Base-by-base conservation (phyloP, 2,329 filamentous ascomycete species). In the Elsinoe perseae region DNA sequence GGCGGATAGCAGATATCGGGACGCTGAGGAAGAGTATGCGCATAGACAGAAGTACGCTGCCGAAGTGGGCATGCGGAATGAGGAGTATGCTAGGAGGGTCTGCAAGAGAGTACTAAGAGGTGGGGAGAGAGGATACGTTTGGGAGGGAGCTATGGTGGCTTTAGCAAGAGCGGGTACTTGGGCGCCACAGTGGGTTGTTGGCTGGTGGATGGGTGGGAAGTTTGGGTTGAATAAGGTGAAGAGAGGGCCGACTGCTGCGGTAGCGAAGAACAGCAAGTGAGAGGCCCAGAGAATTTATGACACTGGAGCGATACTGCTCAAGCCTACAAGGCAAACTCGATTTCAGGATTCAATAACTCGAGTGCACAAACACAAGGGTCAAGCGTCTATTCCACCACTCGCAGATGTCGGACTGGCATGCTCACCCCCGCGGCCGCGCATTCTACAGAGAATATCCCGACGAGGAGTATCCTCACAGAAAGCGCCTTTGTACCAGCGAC, bases 41-140 rank as follows among this genome's bases (percentile, higher is more conserved):
- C 67, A 72, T 44, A 71, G 81, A 8, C 67, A 79, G 56, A 74
- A 69, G 54, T 76, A 83, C 62, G 79, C 76, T 60, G 80, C 83
- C 64, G 71, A 77, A 28, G 70, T 70, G 9, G 72, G 75, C 20
- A 79, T 82, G 72, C 69, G 76, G 25, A 75, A 75, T 44, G 71
- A 77, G 43, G 67, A 68, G 21, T 84, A 83, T 66, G 81, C 81
- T 14, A 68, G 69, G 55, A 75, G 73, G 34, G 80, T 83, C 2
- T 80, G 82, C 4, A 66, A 66, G 7, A 74, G 81, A 62, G 71
- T 83, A 9, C 63, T 82, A 48, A 40, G 53, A 5, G 58, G 58
- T 25, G 57, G 59, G 6, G 70, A 66, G 64, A 75, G 70, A 34
- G 68, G 72, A 40, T 69, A 69, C 3, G 62, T 81, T 12, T 81